Evolutionary conservation across 805 yeast species (phyloP).

Genomic region (Candida schatavii): DNA sequence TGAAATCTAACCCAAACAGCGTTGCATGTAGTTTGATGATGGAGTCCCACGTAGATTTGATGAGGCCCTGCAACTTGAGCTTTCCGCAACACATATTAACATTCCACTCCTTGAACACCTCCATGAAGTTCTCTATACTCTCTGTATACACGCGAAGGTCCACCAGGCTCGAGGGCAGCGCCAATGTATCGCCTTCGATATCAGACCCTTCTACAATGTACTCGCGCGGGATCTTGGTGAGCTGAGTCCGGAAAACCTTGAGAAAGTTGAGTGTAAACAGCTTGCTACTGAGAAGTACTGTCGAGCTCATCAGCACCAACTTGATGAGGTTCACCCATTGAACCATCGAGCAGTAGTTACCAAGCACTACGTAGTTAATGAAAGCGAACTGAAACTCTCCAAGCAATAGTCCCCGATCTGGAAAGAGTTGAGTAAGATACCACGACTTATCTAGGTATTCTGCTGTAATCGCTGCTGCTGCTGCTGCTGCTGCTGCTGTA

Average conservation of each 20-base stretch:
- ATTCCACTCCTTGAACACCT: slow-evolving; percentile 1
- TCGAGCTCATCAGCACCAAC: slow-evolving; percentile 33
- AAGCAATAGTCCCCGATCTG: slow-evolving; percentile 29
- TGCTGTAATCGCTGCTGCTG: slow-evolving; percentile 41
- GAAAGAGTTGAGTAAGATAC: slow-evolving; percentile 44
- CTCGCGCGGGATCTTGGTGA: slow-evolving; percentile 41
- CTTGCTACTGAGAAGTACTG: slow-evolving; percentile 18
- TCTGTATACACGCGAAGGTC: slow-evolving; percentile 15
- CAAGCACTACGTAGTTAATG: slow-evolving; percentile 48
- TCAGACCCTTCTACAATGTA: slow-evolving; percentile 26
- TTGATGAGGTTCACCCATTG: slow-evolving; percentile 61
- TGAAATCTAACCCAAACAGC: slow-evolving; percentile 13
- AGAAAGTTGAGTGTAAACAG: slow-evolving; percentile 31
- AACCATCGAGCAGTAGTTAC: slow-evolving; percentile 59
- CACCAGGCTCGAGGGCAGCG: slow-evolving; percentile 15
- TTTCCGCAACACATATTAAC: slow-evolving; percentile 16
- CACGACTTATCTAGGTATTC: slow-evolving; percentile 62
- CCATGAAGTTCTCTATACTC: slow-evolving; percentile 16
- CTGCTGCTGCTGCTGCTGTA: slow-evolving; percentile 27
- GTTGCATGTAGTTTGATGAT: slow-evolving; percentile 7
- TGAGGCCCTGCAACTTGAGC: slow-evolving; percentile 16
- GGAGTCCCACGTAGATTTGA: slow-evolving; percentile 16
- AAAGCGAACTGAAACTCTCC: slow-evolving; percentile 58
- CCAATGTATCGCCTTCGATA: slow-evolving; percentile 7
- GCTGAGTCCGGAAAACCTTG: slow-evolving; percentile 29